Evolutionary conservation across 2,329 filamentous ascomycete species (phyloP).

Genomic region (Graphium sp.): DNA sequence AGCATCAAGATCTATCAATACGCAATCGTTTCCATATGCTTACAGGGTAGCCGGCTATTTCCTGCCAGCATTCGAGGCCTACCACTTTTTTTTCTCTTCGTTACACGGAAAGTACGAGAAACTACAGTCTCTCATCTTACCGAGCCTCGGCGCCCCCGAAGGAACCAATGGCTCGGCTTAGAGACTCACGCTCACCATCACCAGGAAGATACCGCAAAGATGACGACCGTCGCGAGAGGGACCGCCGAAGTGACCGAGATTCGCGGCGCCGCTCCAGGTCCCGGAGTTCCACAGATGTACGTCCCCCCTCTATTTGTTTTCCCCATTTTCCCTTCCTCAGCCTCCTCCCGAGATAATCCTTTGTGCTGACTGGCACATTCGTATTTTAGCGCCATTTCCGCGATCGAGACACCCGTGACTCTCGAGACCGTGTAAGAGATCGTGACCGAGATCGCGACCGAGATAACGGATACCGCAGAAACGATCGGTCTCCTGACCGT

Average conservation of each 20-base stretch:
- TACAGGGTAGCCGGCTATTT: too few species aligned
- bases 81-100: slow-evolving; percentile 23
- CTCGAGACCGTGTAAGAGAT: too few species aligned
- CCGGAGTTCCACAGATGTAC: slow-evolving; percentile 44
- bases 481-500: slow-evolving; percentile 54
- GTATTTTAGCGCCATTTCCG: too few species aligned
- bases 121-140: too few species aligned
- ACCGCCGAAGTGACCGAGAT: slow-evolving; percentile 31
- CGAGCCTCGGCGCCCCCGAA: too few species aligned
- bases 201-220: slow-evolving; percentile 33
- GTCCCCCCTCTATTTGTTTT: slow-evolving; percentile 14
- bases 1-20: too few species aligned
- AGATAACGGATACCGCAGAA: slow-evolving; percentile 43
- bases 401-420: too few species aligned
- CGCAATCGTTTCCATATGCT: too few species aligned
- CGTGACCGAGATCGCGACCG: slow-evolving; percentile 31
- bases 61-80: too few species aligned
- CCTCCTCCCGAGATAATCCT: too few species aligned
- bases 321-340: too few species aligned
- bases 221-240: slow-evolving; percentile 38
- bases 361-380: too few species aligned
- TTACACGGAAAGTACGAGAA: slow-evolving; percentile 17
- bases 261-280: slow-evolving; percentile 41
- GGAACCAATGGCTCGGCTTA: slow-evolving; percentile 40
- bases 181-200: slow-evolving; percentile 71